Conservation (phyloP, 345 rosid species). For the Euclidium syriacum region DNA sequence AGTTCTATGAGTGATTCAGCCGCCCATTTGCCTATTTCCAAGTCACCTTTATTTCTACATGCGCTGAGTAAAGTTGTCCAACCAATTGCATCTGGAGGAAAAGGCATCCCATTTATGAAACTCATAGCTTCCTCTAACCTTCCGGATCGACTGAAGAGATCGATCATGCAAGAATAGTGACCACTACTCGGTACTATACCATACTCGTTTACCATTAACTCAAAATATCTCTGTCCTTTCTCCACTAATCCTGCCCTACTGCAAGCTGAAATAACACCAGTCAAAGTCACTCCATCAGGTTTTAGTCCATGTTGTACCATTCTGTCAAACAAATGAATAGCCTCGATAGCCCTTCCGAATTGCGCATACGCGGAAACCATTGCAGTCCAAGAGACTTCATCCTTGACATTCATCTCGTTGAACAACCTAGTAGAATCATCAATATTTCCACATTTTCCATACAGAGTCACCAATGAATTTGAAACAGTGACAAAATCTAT, state of each 20-base stretch:
- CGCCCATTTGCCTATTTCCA: slow-evolving; percentile 82
- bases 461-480: slow-evolving; percentile 78
- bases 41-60: slow-evolving; percentile 56
- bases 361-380: slow-evolving; percentile 81
- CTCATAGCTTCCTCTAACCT: slow-evolving; percentile 72
- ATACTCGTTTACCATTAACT: slow-evolving; percentile 56
- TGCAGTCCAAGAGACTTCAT: slow-evolving; percentile 95
- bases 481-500: slow-evolving; percentile 60
- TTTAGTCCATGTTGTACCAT: slow-evolving; percentile 62
- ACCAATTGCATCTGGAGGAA: slow-evolving; percentile 70
- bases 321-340: slow-evolving; percentile 66
- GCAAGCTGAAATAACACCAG: slow-evolving; percentile 88
- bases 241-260: slow-evolving; percentile 87
- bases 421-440: slow-evolving; percentile 60
- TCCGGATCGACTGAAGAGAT: slow-evolving; percentile 83
- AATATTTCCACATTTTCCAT: slow-evolving; percentile 82
- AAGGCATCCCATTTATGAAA: slow-evolving; percentile 72
- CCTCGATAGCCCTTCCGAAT: slow-evolving; percentile 74
- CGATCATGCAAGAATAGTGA: slow-evolving; percentile 93
- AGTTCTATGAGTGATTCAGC: slow-evolving; percentile 69
- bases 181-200: slow-evolving; percentile 53
- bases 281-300: slow-evolving; percentile 88
- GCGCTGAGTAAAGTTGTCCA: slow-evolving; percentile 89
- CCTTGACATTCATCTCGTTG: slow-evolving; percentile 63
- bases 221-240: slow-evolving; percentile 63